Base-by-base conservation (phyloP, 2,329 filamentous ascomycete species). In the Colletotrichum lindemuthianum region DNA sequence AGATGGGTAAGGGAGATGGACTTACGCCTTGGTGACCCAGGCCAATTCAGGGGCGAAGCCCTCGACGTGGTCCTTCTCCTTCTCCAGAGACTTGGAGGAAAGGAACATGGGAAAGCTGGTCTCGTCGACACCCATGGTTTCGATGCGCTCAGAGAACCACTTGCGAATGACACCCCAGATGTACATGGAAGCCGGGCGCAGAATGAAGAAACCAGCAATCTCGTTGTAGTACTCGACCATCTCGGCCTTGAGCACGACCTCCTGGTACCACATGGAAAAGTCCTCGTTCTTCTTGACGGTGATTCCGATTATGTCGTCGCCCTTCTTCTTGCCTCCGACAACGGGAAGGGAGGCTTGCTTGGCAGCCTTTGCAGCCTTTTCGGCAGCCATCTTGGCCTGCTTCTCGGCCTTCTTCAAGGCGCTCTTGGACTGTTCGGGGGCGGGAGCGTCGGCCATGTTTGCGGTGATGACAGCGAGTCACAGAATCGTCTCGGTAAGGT, bases 21-120 rank as follows among this genome's bases (percentile, higher is more conserved):
- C 86, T 79, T 78, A 90, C 84, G 90, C 92, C 78, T 92, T 92
- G 56, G 92, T 96, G 34, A 96, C 92, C 92, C 92, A 96, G 60
- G 92, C 92, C 70, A 96, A 86, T 78, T 96, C 92, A 39, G 96
- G 94, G 56, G 96, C 96, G 77, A 99, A 99, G n/a, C 96, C 96
- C 79, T 99, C 95, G 67, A 99, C 92, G 78, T 99, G 96, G 73
- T 96, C 92, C 86, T 97, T 97, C 80, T 97, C 94, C 76, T 87
- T 87, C 75, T 88, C 86, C 69, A 99, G 82, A 44, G 96, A 96
- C 80, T 96, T 96, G 74, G 92, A 85, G 15, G 93, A 97, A 69
- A 99, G 88, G 81, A 97, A 99, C 78, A 99, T 90, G 66, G 96
- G 96, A 79, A 99, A 99, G 78, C 93, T 97, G 76, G 92, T 92